Evolutionary conservation across 2,329 filamentous ascomycete species (phyloP).

Genomic region (Hortaea werneckii): DNA sequence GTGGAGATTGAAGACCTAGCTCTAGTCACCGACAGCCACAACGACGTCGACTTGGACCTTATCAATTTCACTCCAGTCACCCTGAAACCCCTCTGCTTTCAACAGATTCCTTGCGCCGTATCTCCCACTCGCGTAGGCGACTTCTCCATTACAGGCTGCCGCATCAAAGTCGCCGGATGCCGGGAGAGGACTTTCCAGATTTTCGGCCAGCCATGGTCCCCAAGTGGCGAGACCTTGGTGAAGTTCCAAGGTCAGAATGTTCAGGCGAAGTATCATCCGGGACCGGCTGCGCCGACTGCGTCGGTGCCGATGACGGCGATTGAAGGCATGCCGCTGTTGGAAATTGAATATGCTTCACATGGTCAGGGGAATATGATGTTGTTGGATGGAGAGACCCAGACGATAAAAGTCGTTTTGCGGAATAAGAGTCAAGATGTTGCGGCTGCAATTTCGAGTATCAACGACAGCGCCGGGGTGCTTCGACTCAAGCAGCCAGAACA

Average conservation of each 20-base stretch:
- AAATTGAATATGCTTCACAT: slow-evolving; percentile 59
- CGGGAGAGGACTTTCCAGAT: slow-evolving; percentile 75
- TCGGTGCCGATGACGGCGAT: slow-evolving; percentile 52
- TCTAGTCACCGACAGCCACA: slow-evolving; percentile 57
- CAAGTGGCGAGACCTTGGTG: slow-evolving; percentile 58
- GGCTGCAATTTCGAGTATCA: slow-evolving; percentile 37
- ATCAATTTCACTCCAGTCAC: slow-evolving; percentile 47
- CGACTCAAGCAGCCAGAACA: slow-evolving; percentile 9
- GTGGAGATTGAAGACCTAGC: slow-evolving; percentile 75
- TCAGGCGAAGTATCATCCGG: slow-evolving; percentile 1
- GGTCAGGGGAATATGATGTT: slow-evolving; percentile 84
- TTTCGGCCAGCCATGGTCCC: slow-evolving; percentile 66
- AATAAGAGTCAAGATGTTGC: slow-evolving; percentile 40
- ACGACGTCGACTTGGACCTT: slow-evolving; percentile 55
- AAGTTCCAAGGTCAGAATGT: slow-evolving; percentile 40
- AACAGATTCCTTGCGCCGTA: slow-evolving; percentile 63
- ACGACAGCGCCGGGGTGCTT: slow-evolving; percentile 55
- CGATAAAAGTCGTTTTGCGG: slow-evolving; percentile 67
- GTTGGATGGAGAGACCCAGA: slow-evolving; percentile 73
- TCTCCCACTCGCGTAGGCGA: slow-evolving; percentile 56
- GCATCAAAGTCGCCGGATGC: slow-evolving; percentile 72
- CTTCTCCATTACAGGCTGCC: slow-evolving; percentile 66
- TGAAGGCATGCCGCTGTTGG: slow-evolving; percentile 63
- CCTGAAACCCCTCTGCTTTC: slow-evolving; percentile 73
- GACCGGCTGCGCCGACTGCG: slow-evolving; percentile 2